Percentiles rank a stretch among this genome's conserved stretches.
phyloP scores from a whole-genome alignment of 192 early-diverging fungal species.

The Rhizophagus clarus region DNA sequence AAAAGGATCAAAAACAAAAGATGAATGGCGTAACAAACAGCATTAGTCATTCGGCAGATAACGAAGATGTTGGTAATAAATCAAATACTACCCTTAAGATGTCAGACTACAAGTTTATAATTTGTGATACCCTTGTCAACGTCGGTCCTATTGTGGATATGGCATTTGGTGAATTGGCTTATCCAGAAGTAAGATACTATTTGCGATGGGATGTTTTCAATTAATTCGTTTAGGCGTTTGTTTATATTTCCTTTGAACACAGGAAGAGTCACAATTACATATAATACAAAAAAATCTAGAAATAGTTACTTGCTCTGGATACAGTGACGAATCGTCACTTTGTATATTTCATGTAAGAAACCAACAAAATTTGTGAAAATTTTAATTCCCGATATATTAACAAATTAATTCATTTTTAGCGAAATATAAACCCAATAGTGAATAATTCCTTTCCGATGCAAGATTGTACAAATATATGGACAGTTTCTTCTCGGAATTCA shows the following conservation, averaged over 20 bases:
- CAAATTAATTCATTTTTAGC: conserved; percentile 30
- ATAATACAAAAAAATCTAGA: conserved; percentile 41
- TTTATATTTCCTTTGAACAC: background rate
- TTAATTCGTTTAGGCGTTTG: background rate
- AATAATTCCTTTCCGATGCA: conserved; percentile 48
- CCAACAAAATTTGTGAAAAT: background rate
- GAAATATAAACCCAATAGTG: conserved; percentile 51
- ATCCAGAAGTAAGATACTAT: conserved; percentile 35
- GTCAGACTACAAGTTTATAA: conserved; percentile 58
- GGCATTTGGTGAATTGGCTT: conserved; percentile 68
- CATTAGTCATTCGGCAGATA: background rate
- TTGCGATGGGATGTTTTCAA: background rate
- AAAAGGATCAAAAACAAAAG: conserved; percentile 30
- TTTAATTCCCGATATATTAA: background rate
- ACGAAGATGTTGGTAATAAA: background rate
- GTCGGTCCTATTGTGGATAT: conserved; percentile 79
- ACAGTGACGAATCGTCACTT: conserved; percentile 51
- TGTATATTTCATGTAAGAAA: conserved; percentile 54
- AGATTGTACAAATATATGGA: conserved; percentile 68
- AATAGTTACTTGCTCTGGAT: conserved; percentile 56
- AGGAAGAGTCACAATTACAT: conserved; percentile 25
- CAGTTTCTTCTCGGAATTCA: conserved; percentile 61
- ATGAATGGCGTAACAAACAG: background rate
- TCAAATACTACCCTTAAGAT: conserved; percentile 36
- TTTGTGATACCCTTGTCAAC: conserved; percentile 77